phyloP scores from a whole-genome alignment of 352 stramenopile species.

The Lagenidium sp. region DNA sequence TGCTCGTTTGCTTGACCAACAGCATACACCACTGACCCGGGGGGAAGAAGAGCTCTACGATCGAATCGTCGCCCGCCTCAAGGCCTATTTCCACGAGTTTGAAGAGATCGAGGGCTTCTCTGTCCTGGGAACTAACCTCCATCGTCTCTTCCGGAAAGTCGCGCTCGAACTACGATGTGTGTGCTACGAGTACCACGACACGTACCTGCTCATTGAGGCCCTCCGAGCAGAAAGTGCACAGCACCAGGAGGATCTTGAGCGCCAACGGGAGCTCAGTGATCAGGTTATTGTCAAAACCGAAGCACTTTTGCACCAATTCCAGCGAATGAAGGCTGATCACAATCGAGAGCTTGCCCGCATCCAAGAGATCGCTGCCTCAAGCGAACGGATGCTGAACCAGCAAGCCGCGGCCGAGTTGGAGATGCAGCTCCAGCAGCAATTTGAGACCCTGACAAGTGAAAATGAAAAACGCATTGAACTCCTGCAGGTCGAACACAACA shows the following conservation, averaged over 20 bases:
- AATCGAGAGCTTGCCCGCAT: constrained; percentile 19
- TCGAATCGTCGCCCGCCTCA: constrained; percentile 16
- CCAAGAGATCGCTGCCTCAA: constrained; percentile 17
- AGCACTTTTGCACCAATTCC: constrained; percentile 9
- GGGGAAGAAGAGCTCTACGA: constrained; percentile 28
- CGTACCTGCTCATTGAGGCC: constrained; percentile 11
- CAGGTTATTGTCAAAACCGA: constrained; percentile 19
- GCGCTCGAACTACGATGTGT: constrained; percentile 25
- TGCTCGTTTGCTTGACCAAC: constrained; percentile 12
- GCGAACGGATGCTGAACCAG: constrained; percentile 24
- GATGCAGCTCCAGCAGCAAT: constrained; percentile 12
- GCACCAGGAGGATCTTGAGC: constrained; percentile 4
- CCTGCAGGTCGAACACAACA: constrained; percentile 15
- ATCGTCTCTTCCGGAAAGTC: constrained; percentile 22
- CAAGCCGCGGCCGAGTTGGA: constrained; percentile 19
- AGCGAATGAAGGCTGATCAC: constrained; percentile 8
- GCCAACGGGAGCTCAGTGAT: constrained; percentile 14
- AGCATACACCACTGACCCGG: constrained; percentile 16
- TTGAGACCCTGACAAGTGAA: constrained; percentile 12
- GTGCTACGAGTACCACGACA: constrained; percentile 20
- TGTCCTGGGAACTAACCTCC: constrained; percentile 19
- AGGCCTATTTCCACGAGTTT: constrained; percentile 24
- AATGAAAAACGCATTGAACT: constrained; percentile 15
- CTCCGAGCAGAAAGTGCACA: constrained; percentile 7
- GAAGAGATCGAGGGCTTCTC: constrained; percentile 34